Conservation (phyloP, 805 yeast genomes). For the Sungouiella blattae region DNA sequence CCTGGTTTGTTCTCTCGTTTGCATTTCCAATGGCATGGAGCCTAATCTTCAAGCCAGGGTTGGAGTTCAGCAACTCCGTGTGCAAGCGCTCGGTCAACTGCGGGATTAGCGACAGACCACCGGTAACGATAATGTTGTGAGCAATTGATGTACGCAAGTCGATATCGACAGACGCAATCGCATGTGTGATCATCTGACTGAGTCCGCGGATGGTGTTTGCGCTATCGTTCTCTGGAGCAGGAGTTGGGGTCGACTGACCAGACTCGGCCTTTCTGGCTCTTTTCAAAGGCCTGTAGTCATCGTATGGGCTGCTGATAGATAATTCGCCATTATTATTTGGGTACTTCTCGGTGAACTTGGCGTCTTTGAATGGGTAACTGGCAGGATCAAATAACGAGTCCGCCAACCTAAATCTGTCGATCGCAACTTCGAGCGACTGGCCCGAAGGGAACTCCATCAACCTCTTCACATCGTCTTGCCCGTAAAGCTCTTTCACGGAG, state of each 20-base stretch:
- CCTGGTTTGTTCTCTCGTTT: conserved; percentile 71
- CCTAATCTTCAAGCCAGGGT: conserved; percentile 85
- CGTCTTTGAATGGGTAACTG: conserved; percentile 32
- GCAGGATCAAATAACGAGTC: conserved; percentile 72
- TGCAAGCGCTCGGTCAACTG: conserved; percentile 76
- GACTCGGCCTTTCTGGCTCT: conserved; percentile 48
- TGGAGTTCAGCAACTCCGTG: conserved; percentile 60
- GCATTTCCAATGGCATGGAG: conserved; percentile 77
- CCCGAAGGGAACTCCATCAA: conserved; percentile 78
- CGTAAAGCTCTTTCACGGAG: conserved; percentile 24
- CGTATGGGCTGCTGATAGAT: conserved; percentile 41
- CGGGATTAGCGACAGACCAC: conserved; percentile 77
- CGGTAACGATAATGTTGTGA: conserved; percentile 83
- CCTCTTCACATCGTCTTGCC: conserved; percentile 33
- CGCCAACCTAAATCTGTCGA: conserved; percentile 60
- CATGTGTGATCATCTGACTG: conserved; percentile 56
- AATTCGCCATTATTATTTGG: conserved; percentile 51
- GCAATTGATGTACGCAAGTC: conserved; percentile 83
- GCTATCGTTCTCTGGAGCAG: conserved; percentile 12
- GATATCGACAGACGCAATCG: conserved; percentile 62
- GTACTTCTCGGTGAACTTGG: conserved; percentile 22
- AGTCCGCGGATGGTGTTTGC: conserved; percentile 42
- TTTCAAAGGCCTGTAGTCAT: conserved; percentile 74
- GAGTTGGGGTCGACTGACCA: conserved; percentile 26
- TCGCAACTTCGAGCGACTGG: conserved; percentile 55